Evolutionary conservation across 257 asterid genomes (phyloP), one percentile per base, ranked within the genome.

Genomic region (Paulownia fortunei): DNA sequence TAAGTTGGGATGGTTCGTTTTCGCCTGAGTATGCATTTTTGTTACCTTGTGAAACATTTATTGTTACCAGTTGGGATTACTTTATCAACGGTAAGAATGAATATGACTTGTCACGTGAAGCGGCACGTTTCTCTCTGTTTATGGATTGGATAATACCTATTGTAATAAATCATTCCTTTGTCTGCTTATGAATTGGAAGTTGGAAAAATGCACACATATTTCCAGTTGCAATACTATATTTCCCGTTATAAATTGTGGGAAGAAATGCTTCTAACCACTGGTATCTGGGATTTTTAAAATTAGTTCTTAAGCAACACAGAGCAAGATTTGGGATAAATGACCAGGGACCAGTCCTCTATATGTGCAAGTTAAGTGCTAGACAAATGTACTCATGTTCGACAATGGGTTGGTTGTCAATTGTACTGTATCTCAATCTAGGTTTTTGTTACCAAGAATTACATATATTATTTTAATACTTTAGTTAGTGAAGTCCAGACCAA

Each of bases 61-160:
- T 51, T 67, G 58, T 36, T 52, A 6, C 36, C 12, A 2, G 18
- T 76, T 59, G 61, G 73, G 19, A 21, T 49, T 80, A 44, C 74
- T 70, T 70, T 61, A 73, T 64, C 84, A 82, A 82, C 88, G 88
- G 88, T 84, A 84, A 70, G 79, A 79, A 70, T 52, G 90, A 84
- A 62, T 46, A 21, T 47, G 92, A 88, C 90, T 39, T 56, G 81
- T 87, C 92, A 85, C 84, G 87, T 81, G 88, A 80, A 78, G 37
- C 19, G 60, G 59, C 64, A 56, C 60, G 64, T 70, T 78, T 70
- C 78, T 46, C 76, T 47, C 24, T 65, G 8, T 64, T 56, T 21
- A 41, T 42, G 6, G 47, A 49, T 66, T 79, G 79, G 83, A 54
- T 68, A 39, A 12, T 73, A 62, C 44, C 77, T 47, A 15, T 72